phyloP scores from a whole-genome alignment of 108 stramenopile genomes.

The Fragilariopsis cylindrus region DNA sequence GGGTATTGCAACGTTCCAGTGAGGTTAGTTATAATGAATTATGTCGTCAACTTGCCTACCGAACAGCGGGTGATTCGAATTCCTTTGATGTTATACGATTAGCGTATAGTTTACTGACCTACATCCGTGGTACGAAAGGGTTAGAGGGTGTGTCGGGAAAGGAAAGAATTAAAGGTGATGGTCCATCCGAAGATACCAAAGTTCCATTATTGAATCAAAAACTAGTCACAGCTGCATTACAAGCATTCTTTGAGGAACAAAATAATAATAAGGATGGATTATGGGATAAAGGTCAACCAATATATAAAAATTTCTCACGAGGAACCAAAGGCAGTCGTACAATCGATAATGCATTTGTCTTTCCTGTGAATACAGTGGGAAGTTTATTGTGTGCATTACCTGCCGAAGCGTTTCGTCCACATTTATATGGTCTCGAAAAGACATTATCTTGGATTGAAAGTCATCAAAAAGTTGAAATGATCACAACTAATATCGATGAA shows the following conservation, averaged over 20 bases:
- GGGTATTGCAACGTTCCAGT: too few relatives aligned
- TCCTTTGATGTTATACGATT: constrained; percentile 66
- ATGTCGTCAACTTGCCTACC: constrained; percentile 72
- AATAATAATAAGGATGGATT: constrained; percentile 31
- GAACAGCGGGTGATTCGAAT: constrained; percentile 49
- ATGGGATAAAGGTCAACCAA: constrained; percentile 80
- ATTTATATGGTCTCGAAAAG: constrained; percentile 42
- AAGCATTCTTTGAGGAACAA: constrained; percentile 66
- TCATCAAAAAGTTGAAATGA: constrained; percentile 38
- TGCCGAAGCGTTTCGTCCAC: constrained; percentile 55
- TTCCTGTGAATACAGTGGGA: constrained; percentile 57
- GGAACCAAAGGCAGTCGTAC: constrained; percentile 39
- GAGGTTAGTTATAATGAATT: constrained; percentile 41
- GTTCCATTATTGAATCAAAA: constrained; percentile 44
- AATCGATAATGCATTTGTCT: constrained; percentile 77
- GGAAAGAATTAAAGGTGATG: not conserved
- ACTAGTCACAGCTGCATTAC: constrained; percentile 51
- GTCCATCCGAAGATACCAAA: constrained; percentile 40
- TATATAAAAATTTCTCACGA: constrained; percentile 51
- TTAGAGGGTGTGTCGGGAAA: constrained; percentile 32
- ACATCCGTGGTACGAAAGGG: constrained; percentile 48
- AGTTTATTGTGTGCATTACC: constrained; percentile 43
- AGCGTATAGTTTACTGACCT: constrained; percentile 61
- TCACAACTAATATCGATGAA: constrained; percentile 44
- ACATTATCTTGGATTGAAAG: constrained; percentile 61